Evolutionary conservation across 441 rosid genomes (phyloP), one percentile per base, ranked within the genome.

Genomic region (Omphalea diandra): DNA sequence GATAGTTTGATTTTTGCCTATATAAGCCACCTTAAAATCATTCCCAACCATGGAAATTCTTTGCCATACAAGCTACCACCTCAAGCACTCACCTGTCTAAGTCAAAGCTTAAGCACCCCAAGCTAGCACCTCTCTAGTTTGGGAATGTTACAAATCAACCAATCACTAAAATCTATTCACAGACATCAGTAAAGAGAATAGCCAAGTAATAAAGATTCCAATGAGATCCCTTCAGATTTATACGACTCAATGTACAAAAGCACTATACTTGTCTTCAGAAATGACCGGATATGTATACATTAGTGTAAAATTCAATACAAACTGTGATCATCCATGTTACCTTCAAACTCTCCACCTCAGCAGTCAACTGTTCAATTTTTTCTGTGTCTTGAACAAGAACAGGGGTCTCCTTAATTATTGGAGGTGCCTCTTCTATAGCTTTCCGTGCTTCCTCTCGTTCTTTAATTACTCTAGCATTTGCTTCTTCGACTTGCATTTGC

Each of bases 401-500:
- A 76, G 96, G 90, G 77, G 94, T 87, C 86, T 94, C 91, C 79
- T 88, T 90, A 73, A 88, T 86, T 68, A 91, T 79, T 44, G 85
- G 87, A 63, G 89, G 88, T 69, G 99, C 92, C 79, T 91, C 93
- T 81, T 93, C 97, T 80, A 88, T 93, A 69, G 94, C 96, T 77
- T 83, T 90, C 53, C 79, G 84, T 75, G 97, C 99, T 53, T 86
- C 93, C 79, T 96, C 98, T 73, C 82, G 84, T 80, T 90, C 98
- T 83, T 88, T 90, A 44, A 89, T 73, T 22, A 80, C 85, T 84
- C 78, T 86, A 65, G 85, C 82, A 76, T 80, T 90, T 77, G 96
- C 90, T 77, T 90, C 97, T 78, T 91, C 90, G 60, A 90, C 75
- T 79, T 93, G 90, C 24, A 78, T 69, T 77, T 83, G 94, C 92